Evolutionary conservation across 176 grass and related monocot genomes (phyloP).

Genomic region (Musa schizocarpa): DNA sequence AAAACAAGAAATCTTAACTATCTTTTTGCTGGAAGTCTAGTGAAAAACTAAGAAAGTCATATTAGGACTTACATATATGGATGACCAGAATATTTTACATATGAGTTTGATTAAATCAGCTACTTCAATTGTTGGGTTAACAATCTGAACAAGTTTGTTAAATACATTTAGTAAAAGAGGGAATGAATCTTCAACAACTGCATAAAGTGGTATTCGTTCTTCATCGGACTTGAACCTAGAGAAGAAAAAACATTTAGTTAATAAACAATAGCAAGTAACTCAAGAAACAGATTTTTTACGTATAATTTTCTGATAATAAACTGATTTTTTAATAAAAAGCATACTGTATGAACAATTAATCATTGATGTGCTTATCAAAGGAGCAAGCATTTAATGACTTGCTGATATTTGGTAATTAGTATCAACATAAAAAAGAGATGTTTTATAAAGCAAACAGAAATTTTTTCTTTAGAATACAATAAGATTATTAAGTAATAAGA

Average conservation of each 20-base stretch:
- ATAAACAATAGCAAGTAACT: conserved; percentile 18
- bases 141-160: conserved; percentile 65
- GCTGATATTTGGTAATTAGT: no score
- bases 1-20: conserved; percentile 18
- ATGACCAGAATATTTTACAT: conserved; percentile 99
- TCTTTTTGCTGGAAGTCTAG: neutral
- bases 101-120: conserved; percentile 92
- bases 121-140: conserved; percentile 68
- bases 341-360: no score
- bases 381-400: no score
- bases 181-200: conserved; percentile 72
- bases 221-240: conserved; percentile 96
- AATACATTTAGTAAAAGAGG: conserved; percentile 66
- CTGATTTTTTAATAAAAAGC: no score
- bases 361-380: no score
- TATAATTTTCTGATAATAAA: neutral
- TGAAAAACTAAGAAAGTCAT: neutral
- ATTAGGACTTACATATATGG: conserved; percentile 70
- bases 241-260: neutral
- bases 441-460: conserved; percentile 5
- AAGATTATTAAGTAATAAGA: no score
- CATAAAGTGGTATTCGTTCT: conserved; percentile 71
- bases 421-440: neutral
- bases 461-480: neutral
- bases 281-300: conserved; percentile 1